phyloP scores from a whole-genome alignment of 2,329 filamentous ascomycete genomes.

The Hypocreales sp. region DNA sequence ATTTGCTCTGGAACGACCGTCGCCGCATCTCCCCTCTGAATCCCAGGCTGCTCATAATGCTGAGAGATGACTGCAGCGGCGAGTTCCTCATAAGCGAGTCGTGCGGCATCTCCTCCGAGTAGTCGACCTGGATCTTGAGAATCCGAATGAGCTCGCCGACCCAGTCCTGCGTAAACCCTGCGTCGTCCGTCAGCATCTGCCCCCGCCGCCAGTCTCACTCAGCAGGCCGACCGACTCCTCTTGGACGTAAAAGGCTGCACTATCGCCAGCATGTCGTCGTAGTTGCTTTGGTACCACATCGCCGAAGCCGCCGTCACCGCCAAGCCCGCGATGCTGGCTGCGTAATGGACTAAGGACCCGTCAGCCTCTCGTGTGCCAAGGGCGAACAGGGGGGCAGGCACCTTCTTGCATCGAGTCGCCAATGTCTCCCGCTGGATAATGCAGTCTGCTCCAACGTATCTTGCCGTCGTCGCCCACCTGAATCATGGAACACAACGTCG shows the following conservation, averaged over 20 bases:
- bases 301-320: conserved; percentile 34
- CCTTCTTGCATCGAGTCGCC: conserved; percentile 31
- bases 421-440: conserved; percentile 32
- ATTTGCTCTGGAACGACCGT: conserved; percentile 54
- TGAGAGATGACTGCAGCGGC: conserved; percentile 59
- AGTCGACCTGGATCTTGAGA: conserved; percentile 63
- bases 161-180: conserved; percentile 47
- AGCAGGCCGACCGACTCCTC: conserved; percentile 11
- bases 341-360: conserved; percentile 24
- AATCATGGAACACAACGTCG: conserved; percentile 41
- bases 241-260: conserved; percentile 32
- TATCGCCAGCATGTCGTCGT: conserved; percentile 59
- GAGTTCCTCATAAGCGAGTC: conserved; percentile 60
- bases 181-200: conserved; percentile 5
- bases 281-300: conserved; percentile 31
- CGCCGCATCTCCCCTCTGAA: conserved; percentile 48
- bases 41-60: conserved; percentile 64
- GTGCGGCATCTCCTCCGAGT: conserved; percentile 57
- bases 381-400: conserved; percentile 11
- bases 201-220: neutral
- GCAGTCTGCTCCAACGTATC: conserved; percentile 40
- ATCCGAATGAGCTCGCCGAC: conserved; percentile 52
- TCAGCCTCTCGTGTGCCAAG: neutral
- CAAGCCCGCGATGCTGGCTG: conserved; percentile 45
- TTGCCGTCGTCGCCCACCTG: conserved; percentile 43